phyloP scores from a whole-genome alignment of 2,329 filamentous ascomycete species.

The Colletotrichum lini region DNA sequence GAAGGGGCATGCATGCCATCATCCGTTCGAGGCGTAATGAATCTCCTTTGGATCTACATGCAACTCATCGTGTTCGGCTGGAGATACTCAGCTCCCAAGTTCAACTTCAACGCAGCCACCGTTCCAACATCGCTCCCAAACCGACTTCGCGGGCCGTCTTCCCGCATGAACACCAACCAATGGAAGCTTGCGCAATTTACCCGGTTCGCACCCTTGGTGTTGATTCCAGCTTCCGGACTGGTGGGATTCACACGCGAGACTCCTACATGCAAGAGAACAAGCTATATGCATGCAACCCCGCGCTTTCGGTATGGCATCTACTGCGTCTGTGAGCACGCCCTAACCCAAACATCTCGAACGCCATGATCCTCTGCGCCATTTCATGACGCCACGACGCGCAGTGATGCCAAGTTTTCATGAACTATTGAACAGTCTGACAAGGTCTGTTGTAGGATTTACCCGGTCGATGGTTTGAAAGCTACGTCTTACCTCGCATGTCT shows the following conservation, averaged over 20 bases:
- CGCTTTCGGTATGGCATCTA: neutral
- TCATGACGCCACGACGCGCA: neutral
- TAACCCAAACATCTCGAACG: neutral
- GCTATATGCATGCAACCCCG: neutral
- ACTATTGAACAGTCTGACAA: neutral
- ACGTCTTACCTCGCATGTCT: neutral
- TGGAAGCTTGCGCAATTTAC: neutral
- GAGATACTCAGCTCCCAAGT: neutral
- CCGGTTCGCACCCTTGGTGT: neutral
- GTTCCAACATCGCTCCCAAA: neutral
- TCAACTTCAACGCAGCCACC: neutral
- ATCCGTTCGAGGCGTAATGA: neutral
- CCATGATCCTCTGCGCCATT: neutral
- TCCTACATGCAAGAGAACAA: neutral
- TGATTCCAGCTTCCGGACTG: neutral
- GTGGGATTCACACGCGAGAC: conserved; percentile 2
- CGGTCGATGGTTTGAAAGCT: neutral
- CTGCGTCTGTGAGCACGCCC: neutral
- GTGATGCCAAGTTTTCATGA: neutral
- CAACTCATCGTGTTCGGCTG: neutral
- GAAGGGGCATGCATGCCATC: neutral
- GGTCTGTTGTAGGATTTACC: neutral
- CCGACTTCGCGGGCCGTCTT: conserved; percentile 4
- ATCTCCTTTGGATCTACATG: no score
- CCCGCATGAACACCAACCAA: conserved; percentile 14